Evolutionary conservation across 306 rosid species (phyloP), one percentile per base, ranked within the genome.

Genomic region (Luffa aegyptiaca): DNA sequence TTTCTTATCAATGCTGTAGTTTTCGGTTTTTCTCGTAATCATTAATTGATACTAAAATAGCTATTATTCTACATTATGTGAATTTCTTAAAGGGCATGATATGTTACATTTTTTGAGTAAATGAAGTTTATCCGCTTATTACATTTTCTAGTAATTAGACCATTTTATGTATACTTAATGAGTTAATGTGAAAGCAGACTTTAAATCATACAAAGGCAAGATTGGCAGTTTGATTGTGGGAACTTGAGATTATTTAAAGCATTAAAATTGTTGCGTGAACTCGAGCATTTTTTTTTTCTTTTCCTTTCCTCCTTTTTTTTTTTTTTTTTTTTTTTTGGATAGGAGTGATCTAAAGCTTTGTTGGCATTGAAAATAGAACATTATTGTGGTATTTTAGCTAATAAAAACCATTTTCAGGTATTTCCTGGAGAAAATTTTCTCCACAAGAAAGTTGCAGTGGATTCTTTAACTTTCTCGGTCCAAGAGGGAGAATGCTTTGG

Each of bases 401-500:
- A 39, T 66, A 8, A 3, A 37, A 8, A 17, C 86, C 78, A 81
- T 82, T 81, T 84, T 84, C 83, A 92, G 98, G 94, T 90, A 82
- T 94, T 85, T 87, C 84, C 88, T 26, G 96, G 91, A 85, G 93
- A 86, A 80, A 88, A 80, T 82, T 79, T 68, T 82, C 88, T 61
- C 57, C 82, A 84, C 78, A 73, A 79, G 86, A 94, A 94, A 84
- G 89, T 94, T 36, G 98, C 97, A 2, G 98, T 94, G 41, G 87
- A 90, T 83, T 94, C 98, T 37, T 86, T 94, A 85, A 92, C 97
- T 74, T 94, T 94, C 84, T 85, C 98, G 35, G 98, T 94, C 81
- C 94, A 92, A 84, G 96, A 87, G 83, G 98, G 98, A 77, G 98
- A 94, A 86, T 94, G 98, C 83, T 94, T 94, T 62, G 98, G 98